Conservation (phyloP, 2,329 filamentous ascomycete genomes). For the Fusarium dimerum region DNA sequence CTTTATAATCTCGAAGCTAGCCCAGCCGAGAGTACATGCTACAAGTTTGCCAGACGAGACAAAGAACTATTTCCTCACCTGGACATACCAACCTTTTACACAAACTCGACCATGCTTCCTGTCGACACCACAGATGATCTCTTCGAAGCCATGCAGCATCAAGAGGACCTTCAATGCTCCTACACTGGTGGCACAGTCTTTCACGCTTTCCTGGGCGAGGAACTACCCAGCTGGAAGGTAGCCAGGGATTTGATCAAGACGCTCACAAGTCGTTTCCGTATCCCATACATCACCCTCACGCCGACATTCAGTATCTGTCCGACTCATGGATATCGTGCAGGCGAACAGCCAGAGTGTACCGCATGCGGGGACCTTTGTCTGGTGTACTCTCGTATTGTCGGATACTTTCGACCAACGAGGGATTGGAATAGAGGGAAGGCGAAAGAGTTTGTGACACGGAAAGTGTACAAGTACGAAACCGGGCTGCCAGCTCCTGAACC, state of each 20-base stretch:
- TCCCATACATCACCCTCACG: slow-evolving; percentile 25
- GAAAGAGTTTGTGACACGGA: slow-evolving; percentile 17
- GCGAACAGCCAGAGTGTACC: slow-evolving; percentile 18
- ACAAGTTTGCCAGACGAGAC: slow-evolving; percentile 22
- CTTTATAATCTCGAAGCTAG: slow-evolving; percentile 25
- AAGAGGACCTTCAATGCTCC: slow-evolving; percentile 23
- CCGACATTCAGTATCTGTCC: slow-evolving; percentile 27
- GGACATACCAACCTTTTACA: slow-evolving; percentile 18
- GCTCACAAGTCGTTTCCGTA: slow-evolving; percentile 19
- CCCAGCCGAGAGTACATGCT: slow-evolving; percentile 27
- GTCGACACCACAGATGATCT: slow-evolving; percentile 25
- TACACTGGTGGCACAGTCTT: slow-evolving; percentile 27
- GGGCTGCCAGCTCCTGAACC: not conserved
- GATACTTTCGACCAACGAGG: slow-evolving; percentile 22
- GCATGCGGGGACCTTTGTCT: slow-evolving; percentile 11
- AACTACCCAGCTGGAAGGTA: slow-evolving; percentile 18
- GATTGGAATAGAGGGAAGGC: slow-evolving; percentile 28
- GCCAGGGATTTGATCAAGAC: slow-evolving; percentile 22
- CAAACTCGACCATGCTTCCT: slow-evolving; percentile 27
- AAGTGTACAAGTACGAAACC: slow-evolving; percentile 15
- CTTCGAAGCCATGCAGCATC: slow-evolving; percentile 21
- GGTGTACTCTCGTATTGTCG: slow-evolving; percentile 25
- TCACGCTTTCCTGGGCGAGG: slow-evolving; percentile 25
- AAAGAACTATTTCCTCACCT: slow-evolving; percentile 16
- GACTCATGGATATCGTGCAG: slow-evolving; percentile 16